phyloP scores from a whole-genome alignment of 768 basidiomycete genomes.

The Pisolithus albus region DNA sequence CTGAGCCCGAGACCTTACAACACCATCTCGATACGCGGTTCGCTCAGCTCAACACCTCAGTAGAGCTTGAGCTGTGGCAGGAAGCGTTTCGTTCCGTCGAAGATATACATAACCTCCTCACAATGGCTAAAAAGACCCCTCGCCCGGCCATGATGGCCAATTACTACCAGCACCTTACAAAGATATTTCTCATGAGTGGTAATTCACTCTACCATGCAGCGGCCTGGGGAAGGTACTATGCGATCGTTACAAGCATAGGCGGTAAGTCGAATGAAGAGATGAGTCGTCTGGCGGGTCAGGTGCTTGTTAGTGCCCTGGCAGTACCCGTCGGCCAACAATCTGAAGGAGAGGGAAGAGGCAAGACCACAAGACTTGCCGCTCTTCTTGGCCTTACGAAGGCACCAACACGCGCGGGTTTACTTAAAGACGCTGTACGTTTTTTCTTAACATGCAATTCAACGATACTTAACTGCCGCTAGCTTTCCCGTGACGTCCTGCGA shows the following conservation, averaged over 20 bases:
- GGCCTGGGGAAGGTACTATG: slow-evolving; percentile 85
- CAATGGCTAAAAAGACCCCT: slow-evolving; percentile 87
- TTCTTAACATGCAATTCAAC: not conserved
- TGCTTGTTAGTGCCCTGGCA: slow-evolving; percentile 86
- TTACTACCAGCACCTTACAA: slow-evolving; percentile 97
- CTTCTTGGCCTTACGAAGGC: slow-evolving; percentile 77
- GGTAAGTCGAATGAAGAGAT: slow-evolving; percentile 75
- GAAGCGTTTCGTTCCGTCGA: slow-evolving; percentile 98
- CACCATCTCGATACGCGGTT: slow-evolving; percentile 97
- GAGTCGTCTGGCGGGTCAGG: slow-evolving; percentile 78
- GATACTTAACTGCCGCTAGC: slow-evolving; percentile 32
- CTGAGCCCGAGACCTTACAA: slow-evolving; percentile 88
- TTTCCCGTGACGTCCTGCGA: slow-evolving; percentile 76
- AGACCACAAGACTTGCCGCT: slow-evolving; percentile 72
- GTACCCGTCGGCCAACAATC: slow-evolving; percentile 74
- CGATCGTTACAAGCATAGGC: slow-evolving; percentile 62
- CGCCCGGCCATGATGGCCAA: slow-evolving; percentile 97
- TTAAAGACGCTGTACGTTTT: slow-evolving; percentile 75
- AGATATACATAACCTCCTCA: slow-evolving; percentile 93
- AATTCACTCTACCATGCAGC: slow-evolving; percentile 95
- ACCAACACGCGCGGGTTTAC: slow-evolving; percentile 80
- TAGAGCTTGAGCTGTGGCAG: slow-evolving; percentile 98
- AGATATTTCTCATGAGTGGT: slow-evolving; percentile 92
- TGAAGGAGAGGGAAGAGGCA: slow-evolving; percentile 51
- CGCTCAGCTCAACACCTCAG: slow-evolving; percentile 91